phyloP scores from a whole-genome alignment of 345 rosid genomes.

The Luvunga scandens region DNA sequence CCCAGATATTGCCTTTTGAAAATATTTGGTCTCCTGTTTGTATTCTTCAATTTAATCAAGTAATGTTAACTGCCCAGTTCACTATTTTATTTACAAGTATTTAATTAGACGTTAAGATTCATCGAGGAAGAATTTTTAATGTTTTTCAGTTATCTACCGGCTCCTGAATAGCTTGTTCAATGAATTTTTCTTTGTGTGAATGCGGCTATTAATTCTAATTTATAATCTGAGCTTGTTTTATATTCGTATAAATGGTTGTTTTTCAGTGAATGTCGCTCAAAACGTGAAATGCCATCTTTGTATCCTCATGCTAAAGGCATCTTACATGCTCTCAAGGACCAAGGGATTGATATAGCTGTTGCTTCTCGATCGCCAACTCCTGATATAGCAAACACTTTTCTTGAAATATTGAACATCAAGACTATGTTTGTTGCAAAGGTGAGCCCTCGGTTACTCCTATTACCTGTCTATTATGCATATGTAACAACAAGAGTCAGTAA shows the following conservation, averaged over 20 bases:
- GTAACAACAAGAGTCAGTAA: background rate
- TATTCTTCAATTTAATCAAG: background rate
- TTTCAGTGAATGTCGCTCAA: slow-evolving; percentile 58
- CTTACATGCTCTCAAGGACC: slow-evolving; percentile 61
- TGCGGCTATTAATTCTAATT: background rate
- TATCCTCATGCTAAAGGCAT: slow-evolving; percentile 80
- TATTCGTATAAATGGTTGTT: background rate
- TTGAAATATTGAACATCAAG: slow-evolving; percentile 57
- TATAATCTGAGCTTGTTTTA: background rate
- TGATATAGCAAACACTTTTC: slow-evolving; percentile 65
- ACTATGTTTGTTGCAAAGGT: slow-evolving; percentile 70
- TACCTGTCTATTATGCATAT: background rate
- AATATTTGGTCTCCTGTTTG: background rate
- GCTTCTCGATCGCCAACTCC: slow-evolving; percentile 83
- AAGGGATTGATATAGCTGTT: slow-evolving; percentile 67
- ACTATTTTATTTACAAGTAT: background rate
- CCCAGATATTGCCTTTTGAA: background rate
- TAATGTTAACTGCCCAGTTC: background rate
- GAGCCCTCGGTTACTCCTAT: background rate
- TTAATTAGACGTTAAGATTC: too few species aligned
- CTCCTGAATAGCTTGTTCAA: background rate
- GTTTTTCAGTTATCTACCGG: background rate
- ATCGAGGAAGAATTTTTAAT: too few species aligned
- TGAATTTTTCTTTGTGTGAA: background rate
- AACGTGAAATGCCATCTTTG: slow-evolving; percentile 70